These are phyloP conservation scores for Cladorrhinum samala DNA, from an alignment of 495 filamentous ascomycete species.

Conservation along the genomic window DNA sequence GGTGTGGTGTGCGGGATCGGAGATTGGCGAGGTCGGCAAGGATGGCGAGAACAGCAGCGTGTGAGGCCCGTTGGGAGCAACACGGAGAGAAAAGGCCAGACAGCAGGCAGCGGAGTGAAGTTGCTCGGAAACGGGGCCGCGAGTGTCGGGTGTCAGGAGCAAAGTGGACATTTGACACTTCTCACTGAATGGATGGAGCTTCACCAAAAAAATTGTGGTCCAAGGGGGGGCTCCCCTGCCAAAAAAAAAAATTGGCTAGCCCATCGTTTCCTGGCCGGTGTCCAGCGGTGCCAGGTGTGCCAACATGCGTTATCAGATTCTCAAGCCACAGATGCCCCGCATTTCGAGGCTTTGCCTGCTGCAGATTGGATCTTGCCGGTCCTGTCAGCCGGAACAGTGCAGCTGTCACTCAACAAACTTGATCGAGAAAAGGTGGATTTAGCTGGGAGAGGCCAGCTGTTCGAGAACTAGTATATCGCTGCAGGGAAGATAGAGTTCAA, in stretches of 20 bases:
- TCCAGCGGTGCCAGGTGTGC: neutral
- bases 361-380: neutral
- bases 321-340: neutral
- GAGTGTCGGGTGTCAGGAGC: constrained; percentile 8
- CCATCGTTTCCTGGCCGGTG: neutral
- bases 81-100: constrained; percentile 16
- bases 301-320: neutral
- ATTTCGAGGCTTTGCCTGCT: neutral
- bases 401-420: neutral
- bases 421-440: neutral
- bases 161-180: constrained; percentile 12
- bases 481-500: too few relatives aligned
- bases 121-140: constrained; percentile 6
- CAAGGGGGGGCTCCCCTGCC: neutral
- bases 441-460: neutral
- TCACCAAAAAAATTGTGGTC: constrained; percentile 13
- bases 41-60: neutral
- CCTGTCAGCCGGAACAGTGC: neutral
- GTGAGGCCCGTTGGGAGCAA: neutral
- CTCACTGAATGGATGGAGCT: constrained; percentile 7
- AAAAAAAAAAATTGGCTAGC: neutral
- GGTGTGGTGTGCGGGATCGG: neutral
- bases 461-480: too few relatives aligned
- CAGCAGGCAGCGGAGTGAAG: constrained; percentile 4
- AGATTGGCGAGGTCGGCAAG: neutral